phyloP scores from a whole-genome alignment of 768 basidiomycete genomes.

The Xerocomellus amylosporus region DNA sequence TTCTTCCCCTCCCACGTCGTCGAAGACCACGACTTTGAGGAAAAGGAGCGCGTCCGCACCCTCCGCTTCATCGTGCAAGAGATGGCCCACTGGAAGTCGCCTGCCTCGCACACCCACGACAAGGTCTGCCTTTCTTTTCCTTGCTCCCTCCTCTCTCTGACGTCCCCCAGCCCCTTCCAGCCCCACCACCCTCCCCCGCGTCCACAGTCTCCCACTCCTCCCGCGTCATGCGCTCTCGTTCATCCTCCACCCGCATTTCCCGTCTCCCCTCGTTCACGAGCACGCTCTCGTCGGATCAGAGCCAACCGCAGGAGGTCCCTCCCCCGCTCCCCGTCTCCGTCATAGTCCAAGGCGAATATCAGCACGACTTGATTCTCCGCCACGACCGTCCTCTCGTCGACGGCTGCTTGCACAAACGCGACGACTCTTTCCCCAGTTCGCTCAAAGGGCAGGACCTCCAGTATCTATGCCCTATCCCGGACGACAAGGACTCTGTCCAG shows the following conservation, averaged over 20 bases:
- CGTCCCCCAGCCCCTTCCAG: conserved; percentile 16
- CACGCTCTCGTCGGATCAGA: conserved; percentile 34
- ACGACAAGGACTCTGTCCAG: conserved; percentile 27
- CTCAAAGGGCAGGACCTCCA: conserved; percentile 20
- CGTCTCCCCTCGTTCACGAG: conserved; percentile 34
- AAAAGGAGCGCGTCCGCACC: conserved; percentile 34
- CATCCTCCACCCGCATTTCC: conserved; percentile 30
- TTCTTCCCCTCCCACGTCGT: conserved; percentile 28
- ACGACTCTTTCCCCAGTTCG: conserved; percentile 11
- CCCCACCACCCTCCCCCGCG: conserved; percentile 27
- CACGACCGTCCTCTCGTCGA: conserved; percentile 14
- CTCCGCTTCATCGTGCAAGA: conserved; percentile 37
- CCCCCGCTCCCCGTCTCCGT: conserved; percentile 30
- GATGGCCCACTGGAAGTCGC: conserved; percentile 30
- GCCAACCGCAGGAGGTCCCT: conserved; percentile 24
- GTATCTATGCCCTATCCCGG: conserved; percentile 8
- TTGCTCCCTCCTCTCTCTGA: not conserved
- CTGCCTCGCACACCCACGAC: not conserved
- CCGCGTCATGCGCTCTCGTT: conserved; percentile 29
- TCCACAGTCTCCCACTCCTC: conserved; percentile 27
- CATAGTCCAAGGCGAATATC: conserved; percentile 29
- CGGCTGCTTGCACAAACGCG: conserved; percentile 11
- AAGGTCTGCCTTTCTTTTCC: conserved; percentile 2
- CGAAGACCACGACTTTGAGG: conserved; percentile 19
- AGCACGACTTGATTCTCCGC: conserved; percentile 25